phyloP scores from a whole-genome alignment of 148 eudicot species.

The Camellia lanceoleosa region DNA sequence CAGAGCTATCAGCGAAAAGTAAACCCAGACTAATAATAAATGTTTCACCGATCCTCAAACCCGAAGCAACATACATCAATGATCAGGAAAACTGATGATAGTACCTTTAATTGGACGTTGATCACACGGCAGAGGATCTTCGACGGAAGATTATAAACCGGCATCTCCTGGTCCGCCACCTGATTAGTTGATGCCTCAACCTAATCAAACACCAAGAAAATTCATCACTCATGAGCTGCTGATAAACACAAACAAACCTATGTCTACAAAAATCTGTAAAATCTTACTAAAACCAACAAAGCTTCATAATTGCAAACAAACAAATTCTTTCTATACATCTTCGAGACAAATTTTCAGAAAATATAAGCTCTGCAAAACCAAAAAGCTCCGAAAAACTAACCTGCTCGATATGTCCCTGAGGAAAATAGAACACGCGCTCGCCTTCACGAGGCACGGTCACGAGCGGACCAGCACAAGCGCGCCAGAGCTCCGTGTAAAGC shows the following conservation, averaged over 20 bases:
- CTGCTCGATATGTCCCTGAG: conserved; percentile 99
- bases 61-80: not conserved
- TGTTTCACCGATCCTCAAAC: not conserved
- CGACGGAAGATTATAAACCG: conserved; percentile 76
- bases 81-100: not conserved
- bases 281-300: not conserved
- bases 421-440: conserved; percentile 88
- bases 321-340: not conserved
- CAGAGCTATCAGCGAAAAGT: not conserved
- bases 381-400: conserved; percentile 27
- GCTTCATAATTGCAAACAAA: not conserved
- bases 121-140: conserved; percentile 87
- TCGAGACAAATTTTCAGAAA: not conserved
- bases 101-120: conserved; percentile 71
- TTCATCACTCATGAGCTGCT: not conserved
- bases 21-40: not conserved
- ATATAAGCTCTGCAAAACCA: not conserved
- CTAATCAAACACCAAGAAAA: conserved; percentile 33
- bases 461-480: conserved; percentile 93
- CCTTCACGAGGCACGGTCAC: conserved; percentile 73
- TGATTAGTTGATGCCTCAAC: conserved; percentile 97
- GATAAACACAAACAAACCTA: conserved; percentile 6
- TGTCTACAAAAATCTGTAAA: not conserved
- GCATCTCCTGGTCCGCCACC: conserved; percentile 89
- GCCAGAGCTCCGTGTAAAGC: conserved; percentile 87